Evolutionary conservation across 106 monocot genomes (phyloP), one percentile per base, ranked within the genome.

Genomic region (Vanilla planifolia): DNA sequence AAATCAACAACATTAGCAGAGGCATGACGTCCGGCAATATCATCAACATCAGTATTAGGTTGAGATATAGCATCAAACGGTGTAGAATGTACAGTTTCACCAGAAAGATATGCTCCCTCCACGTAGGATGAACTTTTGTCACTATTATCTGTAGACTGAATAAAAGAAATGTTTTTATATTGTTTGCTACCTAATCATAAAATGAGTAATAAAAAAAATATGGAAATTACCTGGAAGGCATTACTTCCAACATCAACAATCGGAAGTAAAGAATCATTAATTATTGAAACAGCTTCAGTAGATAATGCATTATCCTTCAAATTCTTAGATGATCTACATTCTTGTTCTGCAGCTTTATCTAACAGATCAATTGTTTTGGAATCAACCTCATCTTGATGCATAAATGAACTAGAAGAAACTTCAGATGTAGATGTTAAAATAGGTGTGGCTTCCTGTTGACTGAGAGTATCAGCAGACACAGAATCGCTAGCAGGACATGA

Each of bases 301-400:
- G 15, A 8, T 68, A 70, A 16, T 10, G 3, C 32, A 65, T 71
- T 58, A 51, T 60, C 52, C 64, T 67, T 70, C 28, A 34, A 56
- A 39, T 40, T 52, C 67, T 15, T 20, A 26, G 48, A 68, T 40
- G 33, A 20, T 61, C 60, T 60, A 25, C 35, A 40, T 43, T 53
- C 63, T 40, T 62, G 34, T 24, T 25, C 6, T 16, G 51, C 40
- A 61, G 60, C 17, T 16, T 74, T 61, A n/a, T 71, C 55, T 30
- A 62, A 35, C 10, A 40, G 51, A 41, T 59, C 60, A 48, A 52
- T 50, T 58, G 25, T 67, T 57, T 75, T 70, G 59, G 48, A 68
- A 58, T 51, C 71, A 60, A 59, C 63, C 25, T 8, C 43, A 36
- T 22, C 34, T 62, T 53, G 67, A 27, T 13, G 26, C 26, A 21